phyloP scores from a whole-genome alignment of 2,329 filamentous ascomycete species.

The Septoria petroselini region DNA sequence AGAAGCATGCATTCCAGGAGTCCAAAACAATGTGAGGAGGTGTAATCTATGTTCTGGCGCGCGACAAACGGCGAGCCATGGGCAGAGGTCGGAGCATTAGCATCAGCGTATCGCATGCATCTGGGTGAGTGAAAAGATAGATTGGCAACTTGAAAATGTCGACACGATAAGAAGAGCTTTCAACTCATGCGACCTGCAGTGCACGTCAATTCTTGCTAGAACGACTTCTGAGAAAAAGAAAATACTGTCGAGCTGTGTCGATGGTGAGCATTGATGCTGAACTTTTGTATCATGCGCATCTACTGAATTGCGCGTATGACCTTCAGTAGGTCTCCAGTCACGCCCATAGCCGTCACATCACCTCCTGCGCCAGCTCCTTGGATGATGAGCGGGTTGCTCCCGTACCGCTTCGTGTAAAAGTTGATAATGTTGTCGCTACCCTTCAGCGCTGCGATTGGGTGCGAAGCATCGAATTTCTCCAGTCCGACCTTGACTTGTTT shows the following conservation, averaged over 20 bases:
- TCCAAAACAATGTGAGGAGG: background rate
- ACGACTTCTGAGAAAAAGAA: no score
- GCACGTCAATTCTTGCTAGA: no score
- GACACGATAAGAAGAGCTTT: background rate
- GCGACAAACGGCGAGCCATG: no score
- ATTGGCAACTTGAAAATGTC: background rate
- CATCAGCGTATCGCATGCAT: background rate
- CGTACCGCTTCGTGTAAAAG: slow-evolving; percentile 96
- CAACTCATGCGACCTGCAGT: no score
- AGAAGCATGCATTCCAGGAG: background rate
- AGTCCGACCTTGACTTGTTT: slow-evolving; percentile 87
- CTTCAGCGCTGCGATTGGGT: slow-evolving; percentile 90
- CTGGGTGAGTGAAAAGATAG: background rate
- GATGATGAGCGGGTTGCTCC: slow-evolving; percentile 83
- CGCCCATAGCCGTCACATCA: slow-evolving; percentile 96
- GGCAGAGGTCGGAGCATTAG: background rate
- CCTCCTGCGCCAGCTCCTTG: slow-evolving; percentile 90
- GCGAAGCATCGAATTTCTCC: slow-evolving; percentile 75
- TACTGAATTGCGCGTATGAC: slow-evolving; percentile 65
- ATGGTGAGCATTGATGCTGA: no score
- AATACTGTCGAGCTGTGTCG: no score
- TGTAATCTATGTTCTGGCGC: background rate
- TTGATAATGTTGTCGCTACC: slow-evolving; percentile 98
- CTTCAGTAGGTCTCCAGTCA: slow-evolving; percentile 90
- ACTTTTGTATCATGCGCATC: slow-evolving; percentile 4